These are phyloP conservation scores for Tirmania nivea DNA, from an alignment of 495 filamentous ascomycete genomes.

Conservation along the genomic window DNA sequence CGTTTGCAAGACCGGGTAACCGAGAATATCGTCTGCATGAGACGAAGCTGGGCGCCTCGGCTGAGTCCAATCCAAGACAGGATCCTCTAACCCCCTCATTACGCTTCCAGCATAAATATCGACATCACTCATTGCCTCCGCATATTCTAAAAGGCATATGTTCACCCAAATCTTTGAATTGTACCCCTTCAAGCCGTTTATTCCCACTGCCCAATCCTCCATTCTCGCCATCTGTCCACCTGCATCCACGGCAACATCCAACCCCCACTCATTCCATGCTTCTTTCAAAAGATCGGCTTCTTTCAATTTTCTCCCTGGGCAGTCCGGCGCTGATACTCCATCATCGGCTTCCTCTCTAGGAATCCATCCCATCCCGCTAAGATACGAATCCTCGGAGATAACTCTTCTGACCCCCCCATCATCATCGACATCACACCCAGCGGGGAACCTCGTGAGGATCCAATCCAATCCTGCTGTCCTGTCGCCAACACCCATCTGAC, in stretches of 20 bases:
- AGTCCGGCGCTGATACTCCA: constrained; percentile 23
- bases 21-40: constrained; percentile 22
- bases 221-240: background rate
- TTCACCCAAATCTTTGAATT: background rate
- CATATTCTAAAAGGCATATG: constrained; percentile 16
- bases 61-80: constrained; percentile 36
- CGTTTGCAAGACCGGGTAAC: constrained; percentile 11
- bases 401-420: constrained; percentile 49
- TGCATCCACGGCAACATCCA: constrained; percentile 27
- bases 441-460: constrained; percentile 59
- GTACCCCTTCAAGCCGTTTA: background rate
- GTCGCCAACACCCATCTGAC: constrained; percentile 87
- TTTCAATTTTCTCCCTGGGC: constrained; percentile 6
- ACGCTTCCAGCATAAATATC: constrained; percentile 25
- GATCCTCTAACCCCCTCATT: constrained; percentile 23
- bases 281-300: constrained; percentile 35
- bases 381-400: constrained; percentile 62
- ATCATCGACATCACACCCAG: constrained; percentile 41
- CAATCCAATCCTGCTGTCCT: constrained; percentile 70
- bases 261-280: constrained; percentile 34
- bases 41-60: constrained; percentile 37
- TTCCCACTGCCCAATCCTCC: constrained; percentile 5
- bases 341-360: constrained; percentile 19
- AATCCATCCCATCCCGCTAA: constrained; percentile 54
- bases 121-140: constrained; percentile 28